A percentile compares a stretch with the other conserved stretches of the same genome.
Conservation (phyloP, 805 yeast species). For the Wickerhamomyces alni region DNA sequence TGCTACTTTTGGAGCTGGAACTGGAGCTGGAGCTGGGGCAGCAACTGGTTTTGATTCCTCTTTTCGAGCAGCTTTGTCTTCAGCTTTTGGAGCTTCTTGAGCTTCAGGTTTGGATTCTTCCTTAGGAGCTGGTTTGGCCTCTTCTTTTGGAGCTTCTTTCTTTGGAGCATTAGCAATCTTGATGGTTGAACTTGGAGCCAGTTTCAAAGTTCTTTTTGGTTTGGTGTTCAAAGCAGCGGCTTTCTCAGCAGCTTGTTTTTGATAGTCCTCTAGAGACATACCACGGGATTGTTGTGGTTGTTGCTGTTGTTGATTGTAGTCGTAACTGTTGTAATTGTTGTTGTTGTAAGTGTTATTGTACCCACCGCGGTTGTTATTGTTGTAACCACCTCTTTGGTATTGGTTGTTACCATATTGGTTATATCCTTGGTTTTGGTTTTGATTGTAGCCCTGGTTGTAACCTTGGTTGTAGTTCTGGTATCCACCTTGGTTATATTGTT, state of each 20-base stretch:
- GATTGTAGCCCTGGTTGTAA: slow-evolving; percentile 14
- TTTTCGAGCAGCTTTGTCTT: slow-evolving; percentile 2
- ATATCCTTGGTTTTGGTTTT: slow-evolving; percentile 7
- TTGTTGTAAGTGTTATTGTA: slow-evolving; percentile 14
- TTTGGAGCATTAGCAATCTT: slow-evolving; percentile 52
- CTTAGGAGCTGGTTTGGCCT: slow-evolving; percentile 20
- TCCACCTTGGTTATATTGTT: slow-evolving; percentile 20
- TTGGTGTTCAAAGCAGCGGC: slow-evolving; percentile 35
- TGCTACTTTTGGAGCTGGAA: slow-evolving; percentile 17
- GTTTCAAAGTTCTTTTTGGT: slow-evolving; percentile 64
- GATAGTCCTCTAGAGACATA: slow-evolving; percentile 79
- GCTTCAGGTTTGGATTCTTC: slow-evolving; percentile 18
- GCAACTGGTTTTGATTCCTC: slow-evolving; percentile 19
- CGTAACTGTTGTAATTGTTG: slow-evolving; percentile 9
- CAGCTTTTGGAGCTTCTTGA: slow-evolving; percentile 15
- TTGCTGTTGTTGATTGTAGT: slow-evolving; percentile 15
- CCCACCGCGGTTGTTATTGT: slow-evolving; percentile 24
- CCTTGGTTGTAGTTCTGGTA: slow-evolving; percentile 21
- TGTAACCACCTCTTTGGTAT: slow-evolving; percentile 17
- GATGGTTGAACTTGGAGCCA: slow-evolving; percentile 59
- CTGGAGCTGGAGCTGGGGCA: slow-evolving; percentile 25
- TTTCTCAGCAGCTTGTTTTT: slow-evolving; percentile 43
- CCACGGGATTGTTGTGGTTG: slow-evolving; percentile 35
- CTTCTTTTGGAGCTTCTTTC: slow-evolving; percentile 25
- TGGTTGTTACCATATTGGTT: slow-evolving; percentile 14